These are phyloP conservation scores for Neurospora sp. DNA, from an alignment of 2,329 filamentous ascomycete species.

Conservation along the genomic window DNA sequence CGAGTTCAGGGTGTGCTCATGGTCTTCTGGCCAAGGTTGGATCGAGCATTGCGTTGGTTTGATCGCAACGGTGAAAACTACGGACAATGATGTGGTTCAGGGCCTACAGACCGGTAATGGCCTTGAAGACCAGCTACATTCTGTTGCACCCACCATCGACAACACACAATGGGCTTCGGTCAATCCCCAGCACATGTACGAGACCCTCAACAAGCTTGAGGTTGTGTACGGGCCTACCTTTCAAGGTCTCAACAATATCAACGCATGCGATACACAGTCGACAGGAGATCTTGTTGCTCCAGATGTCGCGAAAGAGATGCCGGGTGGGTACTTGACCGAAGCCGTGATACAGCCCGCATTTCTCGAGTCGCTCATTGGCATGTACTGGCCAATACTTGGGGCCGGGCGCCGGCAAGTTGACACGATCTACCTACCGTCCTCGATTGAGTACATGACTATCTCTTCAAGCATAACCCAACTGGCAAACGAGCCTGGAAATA, in stretches of 20 bases:
- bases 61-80: constrained; percentile 29
- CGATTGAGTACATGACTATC: constrained; percentile 29
- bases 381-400: constrained; percentile 31
- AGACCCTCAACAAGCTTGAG: constrained; percentile 33
- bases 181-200: constrained; percentile 32
- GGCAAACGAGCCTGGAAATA: constrained; percentile 20
- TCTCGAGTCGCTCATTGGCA: constrained; percentile 31
- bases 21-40: constrained; percentile 42
- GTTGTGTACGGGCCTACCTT: constrained; percentile 42
- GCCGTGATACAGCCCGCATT: constrained; percentile 28
- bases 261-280: constrained; percentile 25
- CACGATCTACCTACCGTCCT: constrained; percentile 33
- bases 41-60: constrained; percentile 49
- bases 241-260: constrained; percentile 38
- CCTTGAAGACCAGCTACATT: constrained; percentile 23
- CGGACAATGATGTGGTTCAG: constrained; percentile 27
- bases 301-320: constrained; percentile 31
- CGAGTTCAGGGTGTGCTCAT: constrained; percentile 48
- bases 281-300: constrained; percentile 25
- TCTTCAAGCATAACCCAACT: constrained; percentile 21
- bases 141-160: constrained; percentile 22
- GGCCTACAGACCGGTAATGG: neutral
- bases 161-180: constrained; percentile 21
- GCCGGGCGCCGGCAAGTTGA: constrained; percentile 21
- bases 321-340: constrained; percentile 24